phyloP scores from a whole-genome alignment of 805 yeast species.

The Yarrowia alimentaria region DNA sequence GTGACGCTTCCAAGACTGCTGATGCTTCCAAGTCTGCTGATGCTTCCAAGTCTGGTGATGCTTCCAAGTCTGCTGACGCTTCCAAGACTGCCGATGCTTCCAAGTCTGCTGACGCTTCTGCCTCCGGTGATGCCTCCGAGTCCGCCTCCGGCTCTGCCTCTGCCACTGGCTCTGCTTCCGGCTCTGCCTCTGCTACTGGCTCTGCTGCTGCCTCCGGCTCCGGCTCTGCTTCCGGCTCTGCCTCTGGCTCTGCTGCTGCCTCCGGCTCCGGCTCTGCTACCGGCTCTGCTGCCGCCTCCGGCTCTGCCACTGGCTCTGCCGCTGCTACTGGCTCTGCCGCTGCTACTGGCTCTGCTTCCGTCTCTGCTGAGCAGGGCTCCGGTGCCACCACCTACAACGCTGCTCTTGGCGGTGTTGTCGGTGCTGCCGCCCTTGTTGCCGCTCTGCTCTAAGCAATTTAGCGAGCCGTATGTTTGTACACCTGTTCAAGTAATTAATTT shows the following conservation, averaged over 20 bases:
- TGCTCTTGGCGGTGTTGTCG: slow-evolving; percentile 25
- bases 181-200: slow-evolving; percentile 13
- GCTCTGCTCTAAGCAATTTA: slow-evolving; percentile 26
- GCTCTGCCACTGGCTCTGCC: not conserved
- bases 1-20: not conserved
- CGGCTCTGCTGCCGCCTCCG: slow-evolving; percentile 7
- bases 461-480: not conserved
- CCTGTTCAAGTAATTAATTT: slow-evolving; percentile 16
- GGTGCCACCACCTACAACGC: slow-evolving; percentile 21
- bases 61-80: slow-evolving; percentile 2
- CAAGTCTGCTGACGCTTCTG: not conserved
- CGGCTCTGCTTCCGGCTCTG: slow-evolving; percentile 2
- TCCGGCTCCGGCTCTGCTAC: not conserved
- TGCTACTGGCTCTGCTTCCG: slow-evolving; percentile 11
- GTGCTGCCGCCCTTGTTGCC: slow-evolving; percentile 26
- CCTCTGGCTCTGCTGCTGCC: not conserved
- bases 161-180: not conserved
- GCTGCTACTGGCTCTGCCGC: no score
- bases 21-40: not conserved
- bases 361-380: slow-evolving; percentile 12
- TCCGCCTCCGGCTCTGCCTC: slow-evolving; percentile 8
- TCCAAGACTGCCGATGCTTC: slow-evolving; percentile 11
- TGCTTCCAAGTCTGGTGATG: not conserved
- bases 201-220: slow-evolving; percentile 11
- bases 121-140: not conserved